Evolutionary conservation across 2,329 filamentous ascomycete genomes (phyloP), one percentile per base, ranked within the genome.

Genomic region (Sclerotinia spermophila): DNA sequence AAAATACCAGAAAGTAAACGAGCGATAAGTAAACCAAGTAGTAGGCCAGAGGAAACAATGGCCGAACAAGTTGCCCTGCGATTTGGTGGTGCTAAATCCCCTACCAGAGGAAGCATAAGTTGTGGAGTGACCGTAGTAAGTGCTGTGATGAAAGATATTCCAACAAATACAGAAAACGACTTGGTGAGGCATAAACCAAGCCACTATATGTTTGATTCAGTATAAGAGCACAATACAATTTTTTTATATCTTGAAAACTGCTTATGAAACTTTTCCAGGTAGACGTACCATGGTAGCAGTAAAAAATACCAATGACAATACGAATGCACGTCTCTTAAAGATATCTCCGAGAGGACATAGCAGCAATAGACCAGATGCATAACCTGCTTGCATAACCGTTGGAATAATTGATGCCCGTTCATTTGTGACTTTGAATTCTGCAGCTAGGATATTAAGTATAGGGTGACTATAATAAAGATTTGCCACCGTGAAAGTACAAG

Each of bases 401-500:
- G 92, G 91, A 35, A 95, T 88, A 55, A 83, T 81, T 1, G 86
- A 86, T 0, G 92, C 88, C 68, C 85, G 83, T 76, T 93, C 91
- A 76, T 93, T 90, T 13, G 84, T 85, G 62, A 95, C 89, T 68
- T 85, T 77, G 77, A 96, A 95, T 24, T 91, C 89, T 15, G 83
- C 79, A 0, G 92, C 92, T 55, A 96, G 84, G 66, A 91, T 87
- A 77, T 94, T 93, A 35, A 95, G 82, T 61, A 95, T 92, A 0
- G 92, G 91, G 76, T 94, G 92, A 71, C 87, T 92, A 80, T 95
- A 94, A 81, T 95, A 95, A 4, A 95, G 82, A 75, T 94, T 94
- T 27, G 92, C 92, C 10, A 94, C 92, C 0, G 90, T 92, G 74
- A 93, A 89, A 5, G 89, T 85, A 0, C 82, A 81, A 3, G 86